Evolutionary conservation across 345 rosid species (phyloP), one percentile per base, ranked within the genome.

Genomic region (Citrus medica): DNA sequence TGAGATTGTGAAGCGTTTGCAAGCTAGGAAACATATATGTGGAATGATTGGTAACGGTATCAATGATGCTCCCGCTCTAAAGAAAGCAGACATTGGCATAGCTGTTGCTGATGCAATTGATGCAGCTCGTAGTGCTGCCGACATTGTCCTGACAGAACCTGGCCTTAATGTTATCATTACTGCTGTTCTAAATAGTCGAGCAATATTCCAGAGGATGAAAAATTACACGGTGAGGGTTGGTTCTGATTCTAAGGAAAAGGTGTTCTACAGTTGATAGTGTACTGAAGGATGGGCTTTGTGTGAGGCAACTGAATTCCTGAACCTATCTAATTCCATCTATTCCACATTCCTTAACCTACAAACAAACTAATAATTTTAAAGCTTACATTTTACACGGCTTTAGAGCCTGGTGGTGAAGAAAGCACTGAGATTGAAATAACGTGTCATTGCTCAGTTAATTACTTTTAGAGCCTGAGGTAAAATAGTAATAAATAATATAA

Each of bases 51-150:
- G 93, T 10, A 93, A 88, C 78, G 86, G 90, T 40, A 85, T 88
- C 58, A 90, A 91, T 25, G 95, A 91, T 76, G 93, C 93, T 69
- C 92, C 93, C 6, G 90, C 93, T 48, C 91, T 91, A 48, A 88
- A 91, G 83, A 91, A 87, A 83, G 93, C 93, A 28, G 89, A 89
- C 71, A 87, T 91, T 69, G 93, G 95, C 59, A 87, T 91, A 38
- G 93, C 92, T 37, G 93, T 91, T 73, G 92, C 90, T 17, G 95
- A 88, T 79, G 93, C 92, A 75, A 89, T 91, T 78, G 93, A 89
- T 83, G 93, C 92, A 27, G 91, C 93, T 16, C 90, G 89, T 30
- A 88, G 90, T 78, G 95, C 95, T 82, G 89, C 95, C 2, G 93
- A 89, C 79, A 88, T 89, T 70, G 90, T 89, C 78, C 83, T 89